These are phyloP conservation scores for Populus trichocarpa DNA, from an alignment of 441 rosid genomes.

Conservation along the genomic window DNA sequence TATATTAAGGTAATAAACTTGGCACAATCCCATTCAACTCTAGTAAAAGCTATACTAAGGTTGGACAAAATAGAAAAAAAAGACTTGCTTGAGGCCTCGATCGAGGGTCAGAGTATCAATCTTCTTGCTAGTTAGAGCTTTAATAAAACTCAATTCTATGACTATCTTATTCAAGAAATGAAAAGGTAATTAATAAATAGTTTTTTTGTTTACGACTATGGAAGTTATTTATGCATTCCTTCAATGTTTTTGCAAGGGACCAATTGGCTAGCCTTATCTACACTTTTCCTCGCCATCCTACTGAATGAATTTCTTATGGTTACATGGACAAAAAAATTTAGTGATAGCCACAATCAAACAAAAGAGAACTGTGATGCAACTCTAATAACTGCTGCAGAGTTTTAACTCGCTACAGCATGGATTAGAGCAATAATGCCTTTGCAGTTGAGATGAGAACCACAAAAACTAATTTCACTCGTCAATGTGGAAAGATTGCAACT, in stretches of 20 bases:
- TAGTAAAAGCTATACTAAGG: too few relatives aligned
- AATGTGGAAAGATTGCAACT: background rate
- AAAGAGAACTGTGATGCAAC: background rate
- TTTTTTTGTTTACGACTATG: too few relatives aligned
- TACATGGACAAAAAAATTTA: background rate
- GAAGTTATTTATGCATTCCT: background rate
- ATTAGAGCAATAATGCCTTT: background rate
- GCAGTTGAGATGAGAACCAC: background rate
- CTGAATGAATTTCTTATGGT: background rate
- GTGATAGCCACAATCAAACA: background rate
- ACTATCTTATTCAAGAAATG: too few relatives aligned
- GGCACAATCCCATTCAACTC: too few relatives aligned
- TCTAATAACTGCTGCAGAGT: background rate
- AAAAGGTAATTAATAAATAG: too few relatives aligned
- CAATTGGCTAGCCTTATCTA: background rate
- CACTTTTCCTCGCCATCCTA: background rate
- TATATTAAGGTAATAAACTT: too few relatives aligned
- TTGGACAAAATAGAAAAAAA: too few relatives aligned
- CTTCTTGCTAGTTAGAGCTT: too few relatives aligned
- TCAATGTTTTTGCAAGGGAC: background rate
- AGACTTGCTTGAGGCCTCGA: too few relatives aligned
- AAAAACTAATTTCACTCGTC: background rate
- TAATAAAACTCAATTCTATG: too few relatives aligned
- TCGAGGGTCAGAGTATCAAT: too few relatives aligned
- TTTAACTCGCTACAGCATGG: background rate